Percentiles rank a stretch among this genome's conserved stretches.
These are phyloP conservation scores for Eustoma russellianum DNA, from an alignment of 257 asterid genomes.

Conservation along the genomic window DNA sequence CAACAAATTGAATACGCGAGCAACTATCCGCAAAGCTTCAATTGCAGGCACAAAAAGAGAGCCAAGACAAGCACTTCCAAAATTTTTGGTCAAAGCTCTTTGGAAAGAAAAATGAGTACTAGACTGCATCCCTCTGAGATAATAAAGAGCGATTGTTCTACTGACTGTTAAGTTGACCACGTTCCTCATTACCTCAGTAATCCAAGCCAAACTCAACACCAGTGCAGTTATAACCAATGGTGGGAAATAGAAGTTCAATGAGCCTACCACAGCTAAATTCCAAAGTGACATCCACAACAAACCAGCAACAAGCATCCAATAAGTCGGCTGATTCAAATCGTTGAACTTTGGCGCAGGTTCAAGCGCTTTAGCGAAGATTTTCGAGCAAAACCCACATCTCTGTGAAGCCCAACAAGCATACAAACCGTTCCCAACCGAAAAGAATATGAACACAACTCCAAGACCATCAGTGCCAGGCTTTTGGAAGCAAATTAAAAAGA, in stretches of 20 bases:
- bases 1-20: constrained; percentile 77
- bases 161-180: constrained; percentile 81
- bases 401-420: constrained; percentile 95
- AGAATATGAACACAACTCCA: constrained; percentile 51
- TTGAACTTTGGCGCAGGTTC: constrained; percentile 72
- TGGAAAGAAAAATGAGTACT: constrained; percentile 81
- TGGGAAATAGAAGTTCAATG: constrained; percentile 61
- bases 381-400: constrained; percentile 67
- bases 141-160: constrained; percentile 78
- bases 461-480: constrained; percentile 69
- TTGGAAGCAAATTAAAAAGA: constrained; percentile 79
- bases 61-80: constrained; percentile 92
- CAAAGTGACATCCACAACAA: constrained; percentile 93
- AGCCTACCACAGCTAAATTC: constrained; percentile 78
- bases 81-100: constrained; percentile 66
- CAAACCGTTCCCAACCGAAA: constrained; percentile 75
- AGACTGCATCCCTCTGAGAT: constrained; percentile 90
- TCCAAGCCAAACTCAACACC: constrained; percentile 73
- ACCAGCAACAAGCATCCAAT: constrained; percentile 71
- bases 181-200: constrained; percentile 96
- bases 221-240: constrained; percentile 53
- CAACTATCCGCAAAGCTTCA: constrained; percentile 68
- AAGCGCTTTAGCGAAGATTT: constrained; percentile 56
- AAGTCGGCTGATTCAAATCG: constrained; percentile 69
- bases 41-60: constrained; percentile 86